phyloP scores from a whole-genome alignment of 345 rosid genomes.

The Brassica rapa region DNA sequence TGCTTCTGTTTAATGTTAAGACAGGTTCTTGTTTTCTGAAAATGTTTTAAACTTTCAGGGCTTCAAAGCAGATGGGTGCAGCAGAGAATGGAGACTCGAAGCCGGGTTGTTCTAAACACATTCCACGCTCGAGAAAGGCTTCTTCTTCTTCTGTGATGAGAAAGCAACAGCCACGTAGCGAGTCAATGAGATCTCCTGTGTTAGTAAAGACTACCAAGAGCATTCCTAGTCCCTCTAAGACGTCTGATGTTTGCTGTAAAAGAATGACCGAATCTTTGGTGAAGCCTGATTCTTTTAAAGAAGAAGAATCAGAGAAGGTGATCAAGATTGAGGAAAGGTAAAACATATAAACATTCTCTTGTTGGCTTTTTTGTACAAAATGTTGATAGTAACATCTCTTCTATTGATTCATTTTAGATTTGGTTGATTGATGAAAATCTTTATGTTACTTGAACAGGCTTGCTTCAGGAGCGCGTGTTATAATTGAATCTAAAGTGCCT shows the following conservation, averaged over 20 bases:
- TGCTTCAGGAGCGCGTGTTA: conserved; percentile 98
- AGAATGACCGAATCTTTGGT: conserved; percentile 60
- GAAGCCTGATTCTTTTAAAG: conserved; percentile 54
- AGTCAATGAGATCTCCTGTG: conserved; percentile 70
- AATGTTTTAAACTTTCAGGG: conserved; percentile 43
- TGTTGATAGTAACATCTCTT: conserved; percentile 12
- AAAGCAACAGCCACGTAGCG: conserved; percentile 56
- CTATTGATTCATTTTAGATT: conserved; percentile 4
- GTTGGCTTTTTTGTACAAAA: background rate
- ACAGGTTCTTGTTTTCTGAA: background rate
- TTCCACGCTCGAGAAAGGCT: conserved; percentile 58
- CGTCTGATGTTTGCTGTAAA: conserved; percentile 43
- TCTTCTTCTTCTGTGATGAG: conserved; percentile 49
- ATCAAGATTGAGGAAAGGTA: conserved; percentile 92
- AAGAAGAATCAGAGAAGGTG: conserved; percentile 69
- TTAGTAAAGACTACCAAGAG: conserved; percentile 32
- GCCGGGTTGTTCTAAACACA: conserved; percentile 60
- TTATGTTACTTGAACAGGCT: conserved; percentile 59
- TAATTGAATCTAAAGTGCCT: conserved; percentile 77
- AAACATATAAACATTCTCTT: conserved; percentile 21
- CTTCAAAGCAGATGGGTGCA: conserved; percentile 50
- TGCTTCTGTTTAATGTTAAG: conserved; percentile 7
- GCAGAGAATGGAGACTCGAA: conserved; percentile 50
- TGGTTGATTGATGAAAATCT: background rate
- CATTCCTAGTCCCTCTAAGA: conserved; percentile 37